phyloP scores from a whole-genome alignment of 129 eudicot species.

The Solidago caesia region DNA sequence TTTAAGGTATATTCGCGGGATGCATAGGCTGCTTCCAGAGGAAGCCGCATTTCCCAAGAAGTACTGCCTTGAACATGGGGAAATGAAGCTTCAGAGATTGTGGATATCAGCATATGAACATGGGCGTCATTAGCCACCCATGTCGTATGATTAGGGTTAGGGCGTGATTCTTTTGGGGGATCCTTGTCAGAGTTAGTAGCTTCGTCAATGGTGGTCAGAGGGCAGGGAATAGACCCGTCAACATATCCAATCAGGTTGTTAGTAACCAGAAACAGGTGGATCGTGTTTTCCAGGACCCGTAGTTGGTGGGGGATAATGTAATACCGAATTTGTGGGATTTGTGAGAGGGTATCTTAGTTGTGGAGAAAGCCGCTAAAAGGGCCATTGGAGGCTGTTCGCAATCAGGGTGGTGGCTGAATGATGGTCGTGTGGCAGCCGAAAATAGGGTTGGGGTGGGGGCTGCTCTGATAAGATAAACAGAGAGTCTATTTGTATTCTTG shows the following conservation, averaged over 20 bases:
- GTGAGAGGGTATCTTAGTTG: neutral
- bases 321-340: neutral
- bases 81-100: neutral
- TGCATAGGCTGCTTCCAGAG: neutral
- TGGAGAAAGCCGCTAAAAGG: neutral
- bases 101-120: neutral
- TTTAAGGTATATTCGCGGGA: neutral
- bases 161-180: neutral
- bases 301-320: neutral
- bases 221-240: neutral
- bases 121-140: conserved; percentile 2
- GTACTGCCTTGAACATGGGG: neutral
- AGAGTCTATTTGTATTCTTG: no score
- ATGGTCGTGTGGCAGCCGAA: neutral
- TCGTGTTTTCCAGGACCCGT: neutral
- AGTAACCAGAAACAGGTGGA: neutral
- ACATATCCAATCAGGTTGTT: neutral
- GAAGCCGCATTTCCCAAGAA: neutral
- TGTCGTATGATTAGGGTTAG: neutral
- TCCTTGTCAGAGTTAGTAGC: neutral
- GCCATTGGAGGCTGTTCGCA: neutral
- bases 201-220: neutral
- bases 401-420: no score
- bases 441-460: conserved; percentile 1
- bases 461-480: neutral